Conservation (phyloP, 2,329 filamentous ascomycete species). For the Lasiodiplodia gonubiensis region DNA sequence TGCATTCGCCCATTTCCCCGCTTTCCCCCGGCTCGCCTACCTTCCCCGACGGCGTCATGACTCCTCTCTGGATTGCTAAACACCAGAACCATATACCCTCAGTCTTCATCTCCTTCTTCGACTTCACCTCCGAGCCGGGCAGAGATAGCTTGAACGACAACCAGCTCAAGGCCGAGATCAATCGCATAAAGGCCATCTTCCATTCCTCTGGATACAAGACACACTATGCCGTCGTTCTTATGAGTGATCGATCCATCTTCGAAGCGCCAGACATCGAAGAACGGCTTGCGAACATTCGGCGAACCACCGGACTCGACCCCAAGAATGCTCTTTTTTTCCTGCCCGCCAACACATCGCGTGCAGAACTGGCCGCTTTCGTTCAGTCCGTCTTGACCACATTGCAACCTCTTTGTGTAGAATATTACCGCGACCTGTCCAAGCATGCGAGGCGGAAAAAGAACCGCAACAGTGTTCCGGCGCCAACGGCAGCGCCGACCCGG, state of each 20-base stretch:
- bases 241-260: slow-evolving; percentile 71
- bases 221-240: slow-evolving; percentile 75
- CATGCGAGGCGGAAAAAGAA: slow-evolving; percentile 88
- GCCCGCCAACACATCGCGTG: slow-evolving; percentile 71
- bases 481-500: slow-evolving; percentile 79
- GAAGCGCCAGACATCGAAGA: slow-evolving; percentile 69
- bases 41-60: slow-evolving; percentile 88
- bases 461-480: slow-evolving; percentile 76
- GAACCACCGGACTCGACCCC: slow-evolving; percentile 77
- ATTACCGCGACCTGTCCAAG: slow-evolving; percentile 93
- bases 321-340: slow-evolving; percentile 84
- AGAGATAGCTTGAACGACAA: slow-evolving; percentile 82
- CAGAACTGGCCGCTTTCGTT: slow-evolving; percentile 75
- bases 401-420: slow-evolving; percentile 79
- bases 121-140: slow-evolving; percentile 73
- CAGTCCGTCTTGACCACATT: slow-evolving; percentile 74
- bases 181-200: slow-evolving; percentile 72
- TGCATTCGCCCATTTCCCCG: slow-evolving; percentile 92
- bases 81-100: slow-evolving; percentile 85
- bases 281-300: slow-evolving; percentile 77
- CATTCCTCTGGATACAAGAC: slow-evolving; percentile 76
- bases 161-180: slow-evolving; percentile 85
- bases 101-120: slow-evolving; percentile 80
- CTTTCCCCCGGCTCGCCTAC: slow-evolving; percentile 80
- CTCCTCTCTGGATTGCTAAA: slow-evolving; percentile 82